These are phyloP conservation scores for Microsporum ferrugineum DNA, from an alignment of 2,329 filamentous ascomycete genomes.

Conservation along the genomic window DNA sequence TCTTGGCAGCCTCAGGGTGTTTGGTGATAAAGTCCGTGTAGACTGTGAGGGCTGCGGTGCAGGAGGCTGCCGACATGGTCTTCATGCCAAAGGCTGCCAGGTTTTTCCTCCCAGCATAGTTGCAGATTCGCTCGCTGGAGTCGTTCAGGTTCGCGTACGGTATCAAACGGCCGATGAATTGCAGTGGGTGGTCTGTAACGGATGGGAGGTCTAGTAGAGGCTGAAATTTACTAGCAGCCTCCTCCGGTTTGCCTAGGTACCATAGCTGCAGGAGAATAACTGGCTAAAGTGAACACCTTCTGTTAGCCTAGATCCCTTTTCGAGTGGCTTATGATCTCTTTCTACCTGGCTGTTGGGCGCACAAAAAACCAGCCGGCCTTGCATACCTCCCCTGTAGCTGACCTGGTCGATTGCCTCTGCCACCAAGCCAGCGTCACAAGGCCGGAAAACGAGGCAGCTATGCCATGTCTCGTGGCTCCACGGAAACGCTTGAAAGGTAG, in stretches of 20 bases:
- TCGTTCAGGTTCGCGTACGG: conserved; percentile 5
- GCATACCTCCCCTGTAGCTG: not conserved
- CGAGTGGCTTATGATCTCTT: not conserved
- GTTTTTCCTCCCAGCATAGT: conserved; percentile 1
- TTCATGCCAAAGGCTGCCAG: conserved; percentile 2
- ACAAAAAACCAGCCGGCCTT: not conserved
- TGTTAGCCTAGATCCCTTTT: not conserved
- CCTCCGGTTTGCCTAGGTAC: conserved; percentile 3
- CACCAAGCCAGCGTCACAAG: not conserved
- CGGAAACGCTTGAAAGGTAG: not conserved
- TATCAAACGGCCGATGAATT: conserved; percentile 1
- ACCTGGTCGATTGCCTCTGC: not conserved
- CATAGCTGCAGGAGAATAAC: conserved; percentile 2
- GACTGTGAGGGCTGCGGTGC: not conserved
- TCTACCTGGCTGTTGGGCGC: not conserved
- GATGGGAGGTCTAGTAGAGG: not conserved
- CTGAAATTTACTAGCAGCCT: not conserved
- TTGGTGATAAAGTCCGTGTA: not conserved
- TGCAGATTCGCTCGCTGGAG: conserved; percentile 1
- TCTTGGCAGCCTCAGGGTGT: not conserved
- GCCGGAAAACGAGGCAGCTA: not conserved
- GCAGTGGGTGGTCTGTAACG: not conserved
- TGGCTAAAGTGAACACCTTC: not conserved
- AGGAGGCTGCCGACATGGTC: not conserved
- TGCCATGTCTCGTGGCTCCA: conserved; percentile 5